Evolutionary conservation across 768 basidiomycete species (phyloP), one percentile per base, ranked within the genome.

Genomic region (Gelatoporia subvermispora): DNA sequence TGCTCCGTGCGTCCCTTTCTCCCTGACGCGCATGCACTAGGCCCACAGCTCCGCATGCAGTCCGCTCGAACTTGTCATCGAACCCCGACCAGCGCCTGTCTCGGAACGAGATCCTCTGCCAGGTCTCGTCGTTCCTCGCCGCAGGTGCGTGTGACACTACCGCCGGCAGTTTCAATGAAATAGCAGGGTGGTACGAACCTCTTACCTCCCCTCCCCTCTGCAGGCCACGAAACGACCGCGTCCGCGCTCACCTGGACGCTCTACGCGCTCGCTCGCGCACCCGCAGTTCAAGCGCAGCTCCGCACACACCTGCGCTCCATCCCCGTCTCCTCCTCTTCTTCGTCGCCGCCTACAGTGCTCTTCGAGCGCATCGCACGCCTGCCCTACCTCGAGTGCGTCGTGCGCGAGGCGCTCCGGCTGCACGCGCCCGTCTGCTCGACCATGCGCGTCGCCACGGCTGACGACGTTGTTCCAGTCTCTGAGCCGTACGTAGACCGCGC

Each of bases 91-190:
- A 76, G 50, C 70, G 71, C n/a, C 71, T 87, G 69, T 71, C 75
- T 10, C 71, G 75, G 34, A 63, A 70, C n/a, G 82, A 87, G 52
- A 73, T 78, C 2, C 65, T 81, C 20, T 79, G 72, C 54, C 84
- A 84, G 54, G 83, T 84, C 51, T 74, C 77, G 10, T 83, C 80
- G 0, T 84, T 85, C 60, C 69, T 85, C 24, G 71, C 77, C 13
- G 79, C 81, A 4, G 57, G 53, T 57, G 17, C n/a, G 36, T 22
- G 34, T 22, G 13, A 13, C 3, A 25, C 21, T 18, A 5, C n/a
- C n/a, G n/a, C n/a, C n/a, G n/a, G n/a, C n/a, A n/a, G n/a, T n/a
- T n/a, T n/a, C n/a, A n/a, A n/a, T n/a, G n/a, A n/a, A n/a, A n/a
- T n/a, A n/a, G n/a, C n/a, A n/a, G n/a, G n/a, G n/a, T n/a, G n/a